Conservation (phyloP, 257 asterid species). For the Penstemon newberryi region DNA sequence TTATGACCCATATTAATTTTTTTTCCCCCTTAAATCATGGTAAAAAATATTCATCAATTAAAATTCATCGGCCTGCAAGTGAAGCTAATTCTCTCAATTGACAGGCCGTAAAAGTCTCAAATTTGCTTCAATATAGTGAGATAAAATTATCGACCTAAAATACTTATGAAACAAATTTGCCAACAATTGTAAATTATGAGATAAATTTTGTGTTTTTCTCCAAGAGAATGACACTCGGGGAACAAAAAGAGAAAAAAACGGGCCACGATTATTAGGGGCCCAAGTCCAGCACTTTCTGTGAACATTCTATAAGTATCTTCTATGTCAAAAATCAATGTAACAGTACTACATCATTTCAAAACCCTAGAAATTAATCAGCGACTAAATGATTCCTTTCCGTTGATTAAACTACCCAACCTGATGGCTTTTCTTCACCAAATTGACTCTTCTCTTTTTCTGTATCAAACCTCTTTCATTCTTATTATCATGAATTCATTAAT, state of each 20-base stretch:
- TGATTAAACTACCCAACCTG: conserved; percentile 30
- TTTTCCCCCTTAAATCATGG: too few relatives aligned
- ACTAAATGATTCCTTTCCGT: conserved; percentile 30
- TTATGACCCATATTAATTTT: too few relatives aligned
- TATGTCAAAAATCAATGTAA: conserved; percentile 18
- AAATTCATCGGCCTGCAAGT: too few relatives aligned
- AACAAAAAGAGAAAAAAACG: background rate
- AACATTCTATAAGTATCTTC: background rate
- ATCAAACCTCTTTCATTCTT: background rate
- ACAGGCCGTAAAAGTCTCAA: too few relatives aligned
- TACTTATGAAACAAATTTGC: too few relatives aligned
- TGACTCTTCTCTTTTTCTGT: background rate
- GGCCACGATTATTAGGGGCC: background rate
- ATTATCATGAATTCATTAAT: background rate
- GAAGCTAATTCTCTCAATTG: too few relatives aligned
- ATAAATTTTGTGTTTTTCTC: too few relatives aligned
- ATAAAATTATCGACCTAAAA: too few relatives aligned
- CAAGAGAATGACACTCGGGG: background rate
- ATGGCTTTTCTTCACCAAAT: conserved; percentile 38
- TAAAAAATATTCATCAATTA: too few relatives aligned
- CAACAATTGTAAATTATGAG: too few relatives aligned
- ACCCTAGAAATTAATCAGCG: conserved; percentile 30
- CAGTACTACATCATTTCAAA: conserved; percentile 21
- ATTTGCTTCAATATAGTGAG: too few relatives aligned
- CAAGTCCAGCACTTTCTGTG: background rate